Percentiles rank a stretch among this genome's conserved stretches.
Conservation (phyloP, 164 flowering plant genomes). For the Liquidambar formosana region DNA sequence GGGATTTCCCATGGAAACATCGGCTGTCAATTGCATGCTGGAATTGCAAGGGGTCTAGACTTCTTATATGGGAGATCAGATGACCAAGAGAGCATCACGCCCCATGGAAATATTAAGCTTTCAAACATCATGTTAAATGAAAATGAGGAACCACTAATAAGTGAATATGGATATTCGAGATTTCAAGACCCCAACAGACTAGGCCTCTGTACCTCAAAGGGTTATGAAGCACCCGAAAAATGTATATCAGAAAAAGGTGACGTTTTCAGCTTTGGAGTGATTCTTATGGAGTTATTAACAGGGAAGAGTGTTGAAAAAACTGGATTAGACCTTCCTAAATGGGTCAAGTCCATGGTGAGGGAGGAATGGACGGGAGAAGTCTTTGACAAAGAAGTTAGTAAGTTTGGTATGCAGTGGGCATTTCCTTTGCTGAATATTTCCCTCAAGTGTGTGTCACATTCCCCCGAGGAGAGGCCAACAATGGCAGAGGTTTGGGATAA, state of each 20-base stretch:
- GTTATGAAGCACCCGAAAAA: conserved; percentile 57
- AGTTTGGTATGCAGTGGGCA: conserved; percentile 39
- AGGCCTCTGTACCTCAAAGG: conserved; percentile 25
- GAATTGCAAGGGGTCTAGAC: conserved; percentile 51
- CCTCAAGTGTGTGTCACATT: conserved; percentile 44
- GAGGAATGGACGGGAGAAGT: conserved; percentile 84
- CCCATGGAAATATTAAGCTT: conserved; percentile 65
- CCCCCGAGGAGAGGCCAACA: conserved; percentile 45
- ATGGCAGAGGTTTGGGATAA: conserved; percentile 44
- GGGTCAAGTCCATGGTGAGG: conserved; percentile 65
- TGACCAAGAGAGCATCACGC: conserved; percentile 26
- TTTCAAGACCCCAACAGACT: conserved; percentile 39
- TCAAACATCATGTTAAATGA: conserved; percentile 57
- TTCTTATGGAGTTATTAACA: conserved; percentile 56
- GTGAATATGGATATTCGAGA: conserved; percentile 50
- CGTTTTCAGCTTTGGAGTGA: conserved; percentile 60
- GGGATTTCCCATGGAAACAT: conserved; percentile 52
- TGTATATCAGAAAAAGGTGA: conserved; percentile 42
- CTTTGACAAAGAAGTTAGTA: conserved; percentile 55
- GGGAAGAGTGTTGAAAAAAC: conserved; percentile 50
- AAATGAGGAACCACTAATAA: conserved; percentile 44
- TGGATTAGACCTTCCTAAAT: conserved; percentile 57
- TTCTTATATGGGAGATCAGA: conserved; percentile 34
- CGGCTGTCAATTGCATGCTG: conserved; percentile 50
- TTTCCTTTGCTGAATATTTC: conserved; percentile 52